Evolutionary conservation across 495 filamentous ascomycete species (phyloP).

Genomic region (Penicillium chermesinum): DNA sequence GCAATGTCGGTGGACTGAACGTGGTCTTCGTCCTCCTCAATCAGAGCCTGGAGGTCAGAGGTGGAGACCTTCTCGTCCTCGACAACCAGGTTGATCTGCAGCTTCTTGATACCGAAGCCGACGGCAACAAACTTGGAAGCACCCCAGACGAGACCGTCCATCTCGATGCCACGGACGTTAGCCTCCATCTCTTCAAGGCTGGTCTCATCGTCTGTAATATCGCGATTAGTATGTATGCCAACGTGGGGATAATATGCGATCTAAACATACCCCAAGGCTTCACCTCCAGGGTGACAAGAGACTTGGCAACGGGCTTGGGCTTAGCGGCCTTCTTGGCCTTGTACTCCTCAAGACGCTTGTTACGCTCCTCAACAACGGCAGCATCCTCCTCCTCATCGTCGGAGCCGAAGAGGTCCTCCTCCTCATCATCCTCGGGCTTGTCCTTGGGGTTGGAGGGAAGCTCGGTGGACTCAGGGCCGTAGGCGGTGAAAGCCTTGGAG

Average conservation of each 20-base stretch:
- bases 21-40: conserved; percentile 88
- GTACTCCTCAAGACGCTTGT: conserved; percentile 88
- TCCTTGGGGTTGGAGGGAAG: conserved; percentile 79
- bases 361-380: conserved; percentile 73
- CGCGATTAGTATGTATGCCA: conserved; percentile 23
- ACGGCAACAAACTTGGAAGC: conserved; percentile 82
- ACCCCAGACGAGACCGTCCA: conserved; percentile 96
- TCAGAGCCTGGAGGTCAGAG: conserved; percentile 80
- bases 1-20: conserved; percentile 91
- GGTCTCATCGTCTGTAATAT: conserved; percentile 77
- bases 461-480: conserved; percentile 78
- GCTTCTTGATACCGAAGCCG: conserved; percentile 98
- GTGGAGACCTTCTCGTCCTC: conserved; percentile 95
- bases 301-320: conserved; percentile 88
- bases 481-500: conserved; percentile 78
- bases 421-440: conserved; percentile 66
- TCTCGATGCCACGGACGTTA: conserved; percentile 78
- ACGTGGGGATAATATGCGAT: background rate
- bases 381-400: conserved; percentile 90
- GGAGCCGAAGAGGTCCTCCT: conserved; percentile 83
- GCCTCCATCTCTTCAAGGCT: conserved; percentile 76
- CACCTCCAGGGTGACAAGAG: conserved; percentile 88
- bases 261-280: conserved; percentile 97
- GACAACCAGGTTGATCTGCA: conserved; percentile 96
- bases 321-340: conserved; percentile 94